A percentile compares a stretch with the other conserved stretches of the same genome.
Conservation (phyloP, 768 basidiomycete genomes). For the Scleroderma citrinum region DNA sequence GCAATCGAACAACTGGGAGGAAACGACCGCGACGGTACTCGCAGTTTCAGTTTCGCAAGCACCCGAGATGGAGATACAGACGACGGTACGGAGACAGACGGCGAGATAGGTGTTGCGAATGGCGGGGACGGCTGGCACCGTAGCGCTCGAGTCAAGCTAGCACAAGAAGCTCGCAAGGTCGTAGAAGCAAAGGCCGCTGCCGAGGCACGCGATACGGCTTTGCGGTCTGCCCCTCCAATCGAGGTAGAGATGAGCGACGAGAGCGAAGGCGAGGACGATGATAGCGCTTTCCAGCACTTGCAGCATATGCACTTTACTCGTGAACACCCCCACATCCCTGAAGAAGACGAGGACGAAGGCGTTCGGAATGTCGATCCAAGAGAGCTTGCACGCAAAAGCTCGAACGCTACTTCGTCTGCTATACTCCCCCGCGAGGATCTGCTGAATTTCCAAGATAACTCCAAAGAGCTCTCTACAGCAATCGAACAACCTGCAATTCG, state of each 20-base stretch:
- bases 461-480: conserved; percentile 9
- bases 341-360: conserved; percentile 64
- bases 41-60: conserved; percentile 77
- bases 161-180: conserved; percentile 60
- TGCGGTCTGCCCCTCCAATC: conserved; percentile 54
- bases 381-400: conserved; percentile 15
- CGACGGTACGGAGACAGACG: conserved; percentile 48
- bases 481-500: conserved; percentile 13
- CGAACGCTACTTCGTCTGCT: conserved; percentile 29
- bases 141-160: conserved; percentile 57
- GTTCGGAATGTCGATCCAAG: conserved; percentile 20
- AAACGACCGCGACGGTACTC: conserved; percentile 48
- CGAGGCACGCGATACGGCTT: conserved; percentile 32
- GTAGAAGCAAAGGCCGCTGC: conserved; percentile 36
- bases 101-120: conserved; percentile 43
- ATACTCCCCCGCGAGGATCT: conserved; percentile 21
- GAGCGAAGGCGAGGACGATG: conserved; percentile 63
- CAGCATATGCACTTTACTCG: conserved; percentile 34
- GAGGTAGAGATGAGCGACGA: conserved; percentile 75
- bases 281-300: conserved; percentile 32
- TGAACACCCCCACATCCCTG: conserved; percentile 57
- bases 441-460: conserved; percentile 5
- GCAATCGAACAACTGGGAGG: conserved; percentile 83
- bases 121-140: conserved; percentile 61
- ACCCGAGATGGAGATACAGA: conserved; percentile 49